Conservation (phyloP, 1,139 yeast genomes). For the Debaryomyces fabryi region DNA sequence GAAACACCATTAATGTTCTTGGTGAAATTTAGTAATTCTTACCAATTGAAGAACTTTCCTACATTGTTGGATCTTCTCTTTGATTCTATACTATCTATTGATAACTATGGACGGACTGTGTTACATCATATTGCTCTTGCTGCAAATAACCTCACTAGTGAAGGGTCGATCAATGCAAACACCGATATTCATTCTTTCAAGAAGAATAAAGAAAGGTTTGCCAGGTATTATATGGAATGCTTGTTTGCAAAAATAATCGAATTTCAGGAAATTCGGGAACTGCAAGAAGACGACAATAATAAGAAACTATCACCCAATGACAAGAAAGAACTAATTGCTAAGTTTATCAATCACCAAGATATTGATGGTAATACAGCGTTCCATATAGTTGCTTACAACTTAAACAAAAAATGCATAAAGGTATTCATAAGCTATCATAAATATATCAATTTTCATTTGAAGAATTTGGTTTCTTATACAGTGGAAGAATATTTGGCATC, state of each 20-base stretch:
- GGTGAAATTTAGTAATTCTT: constrained; percentile 85
- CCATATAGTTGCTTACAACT: constrained; percentile 76
- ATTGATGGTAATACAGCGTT: constrained; percentile 85
- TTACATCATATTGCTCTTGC: constrained; percentile 76
- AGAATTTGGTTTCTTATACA: constrained; percentile 70
- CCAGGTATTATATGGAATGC: constrained; percentile 80
- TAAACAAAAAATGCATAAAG: constrained; percentile 74
- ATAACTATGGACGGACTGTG: constrained; percentile 70
- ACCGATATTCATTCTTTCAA: constrained; percentile 19
- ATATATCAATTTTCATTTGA: constrained; percentile 57
- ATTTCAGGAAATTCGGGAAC: constrained; percentile 26
- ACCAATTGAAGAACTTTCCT: constrained; percentile 74
- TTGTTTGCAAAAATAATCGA: constrained; percentile 60
- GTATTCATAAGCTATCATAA: constrained; percentile 75
- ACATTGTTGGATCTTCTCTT: constrained; percentile 70
- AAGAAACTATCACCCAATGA: constrained; percentile 13
- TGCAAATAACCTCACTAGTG: constrained; percentile 14
- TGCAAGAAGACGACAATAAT: constrained; percentile 19
- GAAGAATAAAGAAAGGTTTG: constrained; percentile 68
- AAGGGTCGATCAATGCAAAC: constrained; percentile 15
- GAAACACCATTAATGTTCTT: constrained; percentile 91
- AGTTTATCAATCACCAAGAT: constrained; percentile 80
- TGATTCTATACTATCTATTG: constrained; percentile 76
- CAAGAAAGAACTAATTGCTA: constrained; percentile 48
- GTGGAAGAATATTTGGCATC: constrained; percentile 69